Percentiles rank a stretch among this genome's conserved stretches.
Evolutionary conservation across 1,139 yeast genomes (phyloP).

Genomic region (Yamadazyma diospyri): DNA sequence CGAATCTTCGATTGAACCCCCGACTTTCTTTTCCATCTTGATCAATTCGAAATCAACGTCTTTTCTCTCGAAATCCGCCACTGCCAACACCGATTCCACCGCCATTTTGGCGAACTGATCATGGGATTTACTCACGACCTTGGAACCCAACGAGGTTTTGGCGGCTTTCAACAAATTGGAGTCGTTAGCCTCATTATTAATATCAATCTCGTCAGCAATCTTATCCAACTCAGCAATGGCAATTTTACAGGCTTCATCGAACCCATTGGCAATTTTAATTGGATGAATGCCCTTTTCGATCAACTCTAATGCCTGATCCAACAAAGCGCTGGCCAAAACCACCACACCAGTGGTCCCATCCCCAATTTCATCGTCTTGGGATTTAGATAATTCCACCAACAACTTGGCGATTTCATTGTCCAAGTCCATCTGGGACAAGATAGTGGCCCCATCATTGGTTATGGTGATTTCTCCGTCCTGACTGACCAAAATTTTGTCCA

Average conservation of each 20-base stretch:
- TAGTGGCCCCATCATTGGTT: constrained; percentile 98
- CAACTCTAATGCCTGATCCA: constrained; percentile 91
- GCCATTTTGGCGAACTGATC: constrained; percentile 96
- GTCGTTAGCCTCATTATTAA: constrained; percentile 45
- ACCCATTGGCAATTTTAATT: constrained; percentile 93
- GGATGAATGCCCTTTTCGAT: constrained; percentile 98
- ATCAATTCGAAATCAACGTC: constrained; percentile 97
- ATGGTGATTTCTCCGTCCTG: constrained; percentile 98
- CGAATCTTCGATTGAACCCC: constrained; percentile 89
- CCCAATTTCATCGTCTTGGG: constrained; percentile 98
- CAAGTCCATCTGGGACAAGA: constrained; percentile 91
- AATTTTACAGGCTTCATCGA: constrained; percentile 92
- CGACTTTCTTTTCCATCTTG: constrained; percentile 92
- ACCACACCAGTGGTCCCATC: constrained; percentile 99
- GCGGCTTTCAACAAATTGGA: constrained; percentile 80
- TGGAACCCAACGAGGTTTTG: constrained; percentile 90
- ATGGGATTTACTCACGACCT: constrained; percentile 91
- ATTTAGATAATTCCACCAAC: constrained; percentile 86
- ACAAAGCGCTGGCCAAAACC: constrained; percentile 88
- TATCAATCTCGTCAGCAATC: constrained; percentile 62
- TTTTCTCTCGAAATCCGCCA: constrained; percentile 85
- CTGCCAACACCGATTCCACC: constrained; percentile 90
- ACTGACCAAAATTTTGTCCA: constrained; percentile 86
- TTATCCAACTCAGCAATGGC: constrained; percentile 76
- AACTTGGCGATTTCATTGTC: constrained; percentile 95